These are phyloP conservation scores for Elaeagnus macrophylla DNA, from an alignment of 306 rosid species.

Conservation along the genomic window DNA sequence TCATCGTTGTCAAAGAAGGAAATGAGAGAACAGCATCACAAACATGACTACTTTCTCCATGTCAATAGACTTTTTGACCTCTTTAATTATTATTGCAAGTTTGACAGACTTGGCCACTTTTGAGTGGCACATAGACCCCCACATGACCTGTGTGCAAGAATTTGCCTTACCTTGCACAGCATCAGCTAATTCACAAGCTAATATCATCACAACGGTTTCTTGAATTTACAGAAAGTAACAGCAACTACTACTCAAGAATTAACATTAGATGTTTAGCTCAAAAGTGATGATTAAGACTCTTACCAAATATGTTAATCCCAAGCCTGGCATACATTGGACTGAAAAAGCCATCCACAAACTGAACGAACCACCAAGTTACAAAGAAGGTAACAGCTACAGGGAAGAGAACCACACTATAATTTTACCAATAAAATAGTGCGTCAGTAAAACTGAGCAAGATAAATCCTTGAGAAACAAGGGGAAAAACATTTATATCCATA, in stretches of 20 bases:
- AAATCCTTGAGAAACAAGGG: not conserved
- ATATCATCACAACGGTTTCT: no score
- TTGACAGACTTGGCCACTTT: no score
- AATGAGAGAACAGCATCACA: no score
- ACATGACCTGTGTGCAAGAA: no score
- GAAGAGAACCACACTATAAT: slow-evolving; percentile 43
- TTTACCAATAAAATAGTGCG: slow-evolving; percentile 4
- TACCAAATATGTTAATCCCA: slow-evolving; percentile 39
- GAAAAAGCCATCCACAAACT: slow-evolving; percentile 39
- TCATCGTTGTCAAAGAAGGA: no score
- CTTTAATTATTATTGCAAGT: no score
- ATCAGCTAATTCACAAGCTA: no score
- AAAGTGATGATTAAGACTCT: slow-evolving; percentile 3
- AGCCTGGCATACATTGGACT: slow-evolving; percentile 41
- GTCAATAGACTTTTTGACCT: no score
- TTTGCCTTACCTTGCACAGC: no score
- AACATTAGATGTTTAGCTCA: not conserved
- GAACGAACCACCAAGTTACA: slow-evolving; percentile 44
- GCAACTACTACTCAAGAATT: not conserved
- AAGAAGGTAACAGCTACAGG: slow-evolving; percentile 45
- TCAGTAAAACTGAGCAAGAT: slow-evolving; percentile 6
- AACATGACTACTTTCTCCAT: no score
- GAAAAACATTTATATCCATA: slow-evolving; percentile 4
- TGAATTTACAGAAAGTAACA: not conserved
- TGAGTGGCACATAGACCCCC: no score